Base-by-base conservation (phyloP, 2,329 filamentous ascomycete species). In the Arthrobotrys musiformis region DNA sequence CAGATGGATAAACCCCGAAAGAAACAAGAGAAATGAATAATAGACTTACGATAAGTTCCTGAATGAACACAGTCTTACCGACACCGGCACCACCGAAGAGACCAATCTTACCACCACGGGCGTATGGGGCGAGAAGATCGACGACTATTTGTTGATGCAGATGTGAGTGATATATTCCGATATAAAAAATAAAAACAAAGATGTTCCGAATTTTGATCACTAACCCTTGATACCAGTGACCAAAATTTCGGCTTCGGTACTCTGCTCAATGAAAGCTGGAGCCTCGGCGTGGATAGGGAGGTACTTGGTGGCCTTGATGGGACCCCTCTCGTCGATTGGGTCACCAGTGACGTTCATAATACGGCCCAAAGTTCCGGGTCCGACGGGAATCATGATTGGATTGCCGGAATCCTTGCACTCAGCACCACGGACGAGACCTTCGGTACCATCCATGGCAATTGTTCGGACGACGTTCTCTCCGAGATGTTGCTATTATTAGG, bases 281-380 rank as follows among this genome's bases (percentile, higher is more conserved):
- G 95, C 90, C 81, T 99, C 94, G 85, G 93, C 89, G 90, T 99
- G 95, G 83, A 99, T 99, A 81, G 95, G 92, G 44, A 90, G 86
- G 85, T 86, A 89, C 90, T 97, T 95, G 86, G 90, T 89, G 84
- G 90, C 88, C 91, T 97, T 97, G 89, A 99, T 93, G 82, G 95
- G 95, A 82, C 95, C 95, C 88, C 95, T 93, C 90, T 98, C 95
- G 85, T 99, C 95, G 87, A 99, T 98, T 85, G 95, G 95, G 87
- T 99, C 94, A 90, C 95, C 95, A 88, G 95, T 99, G 88, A 99
- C 95, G 90, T 99, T 99, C 88, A 99, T 94, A 90, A 99, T 99
- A 89, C 95, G 95, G 84, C 95, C 95, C 82, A 99, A 92, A 82
- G 93, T 97, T 85, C 88, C 92, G 84, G 90, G 89, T 83, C 95